Evolutionary conservation across 257 asterid species (phyloP).

Genomic region (Petunia axillaris): DNA sequence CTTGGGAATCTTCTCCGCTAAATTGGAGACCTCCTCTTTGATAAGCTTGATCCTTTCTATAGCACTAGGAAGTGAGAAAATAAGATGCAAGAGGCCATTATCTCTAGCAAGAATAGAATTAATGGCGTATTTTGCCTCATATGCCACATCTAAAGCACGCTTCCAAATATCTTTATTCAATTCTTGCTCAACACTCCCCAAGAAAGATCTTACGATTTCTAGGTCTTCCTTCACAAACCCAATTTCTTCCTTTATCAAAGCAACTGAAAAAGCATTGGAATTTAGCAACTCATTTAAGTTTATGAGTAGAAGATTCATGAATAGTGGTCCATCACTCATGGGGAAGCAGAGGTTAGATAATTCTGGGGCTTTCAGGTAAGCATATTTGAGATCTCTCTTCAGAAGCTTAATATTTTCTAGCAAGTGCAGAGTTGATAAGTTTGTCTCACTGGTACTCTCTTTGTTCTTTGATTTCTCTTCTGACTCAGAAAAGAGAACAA

Average conservation of each 20-base stretch:
- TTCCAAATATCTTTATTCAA: background rate
- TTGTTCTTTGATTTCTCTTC: background rate
- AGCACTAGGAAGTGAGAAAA: background rate
- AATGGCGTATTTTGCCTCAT: background rate
- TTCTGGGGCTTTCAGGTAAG: background rate
- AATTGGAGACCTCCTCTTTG: background rate
- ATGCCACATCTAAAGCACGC: background rate
- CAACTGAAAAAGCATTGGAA: no score
- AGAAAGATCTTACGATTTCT: background rate
- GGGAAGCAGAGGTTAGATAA: background rate
- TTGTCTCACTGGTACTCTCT: background rate
- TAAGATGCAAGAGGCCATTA: background rate
- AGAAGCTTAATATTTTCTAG: background rate
- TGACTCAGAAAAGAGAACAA: background rate
- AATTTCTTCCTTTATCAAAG: background rate
- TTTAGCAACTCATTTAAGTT: no score
- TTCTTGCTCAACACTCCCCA: background rate
- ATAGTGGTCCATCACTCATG: background rate
- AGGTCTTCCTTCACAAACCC: background rate
- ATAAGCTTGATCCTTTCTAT: background rate
- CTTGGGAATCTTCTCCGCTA: slow-evolving; percentile 1
- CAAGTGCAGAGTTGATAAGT: background rate
- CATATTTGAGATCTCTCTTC: background rate
- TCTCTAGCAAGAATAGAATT: background rate
- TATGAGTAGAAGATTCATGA: background rate